Percentiles rank a stretch among this genome's conserved stretches.
Conservation (phyloP, 1,139 yeast species). For the Pichia sorboxylosa region DNA sequence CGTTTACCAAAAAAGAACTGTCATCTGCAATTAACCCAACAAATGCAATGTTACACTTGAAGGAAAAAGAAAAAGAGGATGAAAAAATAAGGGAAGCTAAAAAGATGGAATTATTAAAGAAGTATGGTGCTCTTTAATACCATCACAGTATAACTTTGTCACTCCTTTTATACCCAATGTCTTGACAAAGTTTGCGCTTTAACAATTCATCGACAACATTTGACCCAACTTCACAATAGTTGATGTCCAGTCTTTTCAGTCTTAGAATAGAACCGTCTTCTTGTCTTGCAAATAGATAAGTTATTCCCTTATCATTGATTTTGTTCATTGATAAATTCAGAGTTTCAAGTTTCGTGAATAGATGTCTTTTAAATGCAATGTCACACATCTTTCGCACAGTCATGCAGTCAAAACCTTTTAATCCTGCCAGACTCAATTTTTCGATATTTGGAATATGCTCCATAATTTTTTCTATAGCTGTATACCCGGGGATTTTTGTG, state of each 20-base stretch:
- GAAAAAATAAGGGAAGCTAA: constrained; percentile 23
- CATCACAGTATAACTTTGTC: constrained; percentile 1
- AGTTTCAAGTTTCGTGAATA: constrained; percentile 7
- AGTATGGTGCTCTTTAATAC: constrained; percentile 27
- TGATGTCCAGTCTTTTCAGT: constrained; percentile 10
- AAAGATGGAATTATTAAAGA: constrained; percentile 27
- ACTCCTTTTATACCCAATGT: constrained; percentile 9
- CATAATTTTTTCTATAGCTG: constrained; percentile 8
- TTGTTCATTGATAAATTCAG: constrained; percentile 17
- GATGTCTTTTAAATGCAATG: too few relatives aligned
- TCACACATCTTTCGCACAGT: constrained; percentile 12
- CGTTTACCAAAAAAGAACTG: constrained; percentile 30
- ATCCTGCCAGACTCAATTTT: constrained; percentile 12
- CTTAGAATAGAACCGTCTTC: too few relatives aligned
- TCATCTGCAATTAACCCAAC: constrained; percentile 54
- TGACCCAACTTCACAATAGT: constrained; percentile 14
- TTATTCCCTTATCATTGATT: constrained; percentile 16
- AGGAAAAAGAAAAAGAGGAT: constrained; percentile 29
- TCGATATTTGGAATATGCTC: constrained; percentile 11
- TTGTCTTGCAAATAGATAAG: constrained; percentile 12
- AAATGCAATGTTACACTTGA: constrained; percentile 35
- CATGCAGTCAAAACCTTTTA: constrained; percentile 15
- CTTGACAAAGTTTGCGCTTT: constrained; percentile 9
- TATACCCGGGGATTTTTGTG: constrained; percentile 7
- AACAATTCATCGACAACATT: constrained; percentile 10